Base-by-base conservation (phyloP, 306 rosid species). In the Cicer bijugum region DNA sequence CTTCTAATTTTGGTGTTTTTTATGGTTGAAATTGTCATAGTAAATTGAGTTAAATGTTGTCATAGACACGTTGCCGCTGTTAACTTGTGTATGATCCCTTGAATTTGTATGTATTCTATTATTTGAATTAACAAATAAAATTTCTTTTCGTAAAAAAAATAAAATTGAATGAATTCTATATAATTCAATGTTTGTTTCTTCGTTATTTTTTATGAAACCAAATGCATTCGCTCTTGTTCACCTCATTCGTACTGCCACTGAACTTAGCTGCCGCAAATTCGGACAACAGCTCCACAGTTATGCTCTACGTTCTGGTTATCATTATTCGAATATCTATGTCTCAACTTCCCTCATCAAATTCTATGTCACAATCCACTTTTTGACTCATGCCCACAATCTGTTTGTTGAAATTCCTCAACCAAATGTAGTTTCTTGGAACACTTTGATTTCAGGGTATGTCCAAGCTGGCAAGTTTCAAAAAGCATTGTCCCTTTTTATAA, bases 401-500 rank as follows among this genome's bases (percentile, higher is more conserved):
- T 28, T 58, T 58, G 64, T 11, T 58, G 64, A 58, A 58, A 58
- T 58, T 12, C 64, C 64, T 58, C 40, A 58, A 11, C 64, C 5
- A 4, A 88, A 50, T 17, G 83, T 85, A 6, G 86, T 89, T 74
- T 76, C 96, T 62, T 86, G 89, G 91, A 88, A 89, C 64, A 86
- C 91, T 17, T 43, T 86, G 84, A 89, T 91, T 61, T 89, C 87
- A 45, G 97, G 93, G 0, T 85, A 79, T 39, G 87, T 78, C 23
- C 91, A 73, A 6, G 81, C 75, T 9, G 86, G 90, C 56, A 71
- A 75, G 66, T 85, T 74, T 74, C 47, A 77, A 12, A 60, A 75
- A 48, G 95, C 96, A 8, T 72, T 88, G 82, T 28, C 43, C 2
- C 8, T 79, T 71, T 88, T 84, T 45, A 46, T 53, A 51, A 45